Conservation (phyloP, 305 asterid species). For the Rubia peregrina region DNA sequence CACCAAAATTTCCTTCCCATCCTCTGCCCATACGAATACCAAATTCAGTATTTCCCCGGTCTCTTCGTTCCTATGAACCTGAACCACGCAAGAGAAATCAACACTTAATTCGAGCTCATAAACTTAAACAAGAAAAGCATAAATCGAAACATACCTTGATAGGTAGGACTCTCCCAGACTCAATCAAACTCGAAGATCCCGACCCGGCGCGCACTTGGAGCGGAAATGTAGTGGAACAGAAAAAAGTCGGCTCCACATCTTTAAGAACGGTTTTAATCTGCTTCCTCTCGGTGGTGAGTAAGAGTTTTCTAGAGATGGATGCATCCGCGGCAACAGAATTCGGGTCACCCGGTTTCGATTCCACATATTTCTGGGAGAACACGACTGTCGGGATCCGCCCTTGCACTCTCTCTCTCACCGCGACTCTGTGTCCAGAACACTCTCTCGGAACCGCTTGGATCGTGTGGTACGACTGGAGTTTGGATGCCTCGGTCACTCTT, state of each 20-base stretch:
- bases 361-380: constrained; percentile 56
- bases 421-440: constrained; percentile 51
- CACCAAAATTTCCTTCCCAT: constrained; percentile 63
- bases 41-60: constrained; percentile 71
- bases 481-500: constrained; percentile 21
- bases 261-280: constrained; percentile 75
- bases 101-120: background rate
- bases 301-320: constrained; percentile 46
- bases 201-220: constrained; percentile 88
- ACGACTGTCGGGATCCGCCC: constrained; percentile 90
- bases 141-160: constrained; percentile 40
- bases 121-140: background rate
- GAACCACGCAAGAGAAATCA: constrained; percentile 2
- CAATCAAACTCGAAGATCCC: constrained; percentile 64
- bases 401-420: constrained; percentile 66
- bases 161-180: constrained; percentile 71
- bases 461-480: constrained; percentile 50
- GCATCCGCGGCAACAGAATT: constrained; percentile 39
- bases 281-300: constrained; percentile 72
- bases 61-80: constrained; percentile 69
- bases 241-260: constrained; percentile 48
- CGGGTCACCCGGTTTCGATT: constrained; percentile 44
- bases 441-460: constrained; percentile 86
- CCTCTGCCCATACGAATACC: constrained; percentile 93
- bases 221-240: constrained; percentile 77